A percentile compares a stretch with the other conserved stretches of the same genome.
Evolutionary conservation across 2,329 filamentous ascomycete species (phyloP).

Genomic region (Nothophoma quercina): DNA sequence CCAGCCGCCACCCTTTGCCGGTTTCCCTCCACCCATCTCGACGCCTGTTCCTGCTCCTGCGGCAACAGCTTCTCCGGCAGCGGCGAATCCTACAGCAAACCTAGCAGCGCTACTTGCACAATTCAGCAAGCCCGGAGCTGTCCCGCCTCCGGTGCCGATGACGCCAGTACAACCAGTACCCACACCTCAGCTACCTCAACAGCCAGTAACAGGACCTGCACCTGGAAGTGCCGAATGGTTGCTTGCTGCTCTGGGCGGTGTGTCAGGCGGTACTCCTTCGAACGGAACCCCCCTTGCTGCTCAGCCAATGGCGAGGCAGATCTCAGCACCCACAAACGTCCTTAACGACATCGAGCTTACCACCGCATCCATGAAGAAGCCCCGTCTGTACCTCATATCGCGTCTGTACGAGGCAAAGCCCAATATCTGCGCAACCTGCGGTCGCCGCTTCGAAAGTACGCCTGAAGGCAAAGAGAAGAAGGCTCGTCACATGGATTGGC

Average conservation of each 20-base stretch:
- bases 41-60: conserved; percentile 31
- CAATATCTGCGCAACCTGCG: conserved; percentile 90
- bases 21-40: conserved; percentile 30
- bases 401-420: conserved; percentile 82
- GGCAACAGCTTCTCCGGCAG: conserved; percentile 35
- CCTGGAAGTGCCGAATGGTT: conserved; percentile 41
- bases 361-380: conserved; percentile 74
- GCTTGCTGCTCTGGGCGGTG: conserved; percentile 40
- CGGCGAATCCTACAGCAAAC: conserved; percentile 37
- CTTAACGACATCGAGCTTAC: conserved; percentile 66
- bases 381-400: conserved; percentile 76
- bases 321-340: conserved; percentile 48
- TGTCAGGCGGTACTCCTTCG: conserved; percentile 34
- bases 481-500: conserved; percentile 95
- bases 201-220: conserved; percentile 23
- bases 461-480: conserved; percentile 84
- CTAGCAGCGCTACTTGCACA: conserved; percentile 45
- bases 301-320: conserved; percentile 37
- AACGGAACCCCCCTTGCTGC: conserved; percentile 37
- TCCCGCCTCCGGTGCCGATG: conserved; percentile 24
- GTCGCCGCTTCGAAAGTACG: conserved; percentile 81
- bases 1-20: conserved; percentile 38
- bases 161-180: conserved; percentile 26
- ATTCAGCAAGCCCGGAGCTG: conserved; percentile 36
- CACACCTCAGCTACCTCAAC: conserved; percentile 29